A percentile compares a stretch with the other conserved stretches of the same genome.
Evolutionary conservation across 2,329 filamentous ascomycete species (phyloP).

Genomic region (Westerdykella ornata): DNA sequence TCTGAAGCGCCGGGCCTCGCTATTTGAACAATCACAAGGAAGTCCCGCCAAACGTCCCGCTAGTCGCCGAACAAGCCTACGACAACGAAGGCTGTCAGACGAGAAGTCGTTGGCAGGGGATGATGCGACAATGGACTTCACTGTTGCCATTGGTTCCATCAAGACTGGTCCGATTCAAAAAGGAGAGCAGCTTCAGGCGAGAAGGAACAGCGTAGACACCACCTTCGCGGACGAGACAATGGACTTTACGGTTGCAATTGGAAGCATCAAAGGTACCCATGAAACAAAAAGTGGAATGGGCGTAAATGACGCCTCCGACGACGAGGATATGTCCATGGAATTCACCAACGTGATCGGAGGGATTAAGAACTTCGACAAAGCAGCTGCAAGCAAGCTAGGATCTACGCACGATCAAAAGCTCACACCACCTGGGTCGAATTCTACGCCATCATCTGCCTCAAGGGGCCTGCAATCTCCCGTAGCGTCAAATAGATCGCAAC

Average conservation of each 20-base stretch:
- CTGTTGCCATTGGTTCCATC: slow-evolving; percentile 35
- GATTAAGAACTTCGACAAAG: slow-evolving; percentile 28
- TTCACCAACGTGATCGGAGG: slow-evolving; percentile 46
- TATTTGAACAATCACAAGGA: slow-evolving; percentile 33
- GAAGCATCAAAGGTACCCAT: slow-evolving; percentile 25
- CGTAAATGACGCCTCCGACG: slow-evolving; percentile 8
- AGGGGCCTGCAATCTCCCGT: slow-evolving; percentile 7
- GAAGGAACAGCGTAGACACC: slow-evolving; percentile 21
- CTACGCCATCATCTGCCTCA: slow-evolving; percentile 7
- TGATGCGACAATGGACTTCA: slow-evolving; percentile 39
- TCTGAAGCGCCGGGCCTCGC: slow-evolving; percentile 41
- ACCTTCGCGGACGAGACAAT: slow-evolving; percentile 33
- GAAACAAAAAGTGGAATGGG: neutral
- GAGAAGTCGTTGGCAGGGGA: slow-evolving; percentile 33
- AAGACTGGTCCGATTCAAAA: slow-evolving; percentile 13
- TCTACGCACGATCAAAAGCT: slow-evolving; percentile 23
- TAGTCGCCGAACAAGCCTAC: slow-evolving; percentile 33
- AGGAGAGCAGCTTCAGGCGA: slow-evolving; percentile 4
- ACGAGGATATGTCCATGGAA: slow-evolving; percentile 49
- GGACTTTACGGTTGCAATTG: slow-evolving; percentile 37
- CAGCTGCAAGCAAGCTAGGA: slow-evolving; percentile 12
- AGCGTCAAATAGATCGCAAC: slow-evolving; percentile 7
- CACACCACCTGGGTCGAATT: slow-evolving; percentile 8
- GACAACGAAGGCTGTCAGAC: slow-evolving; percentile 34
- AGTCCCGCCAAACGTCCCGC: slow-evolving; percentile 34